Evolutionary conservation across 208 protist genomes (phyloP), one percentile per base, ranked within the genome.

Genomic region (Leptomonas seymouri): DNA sequence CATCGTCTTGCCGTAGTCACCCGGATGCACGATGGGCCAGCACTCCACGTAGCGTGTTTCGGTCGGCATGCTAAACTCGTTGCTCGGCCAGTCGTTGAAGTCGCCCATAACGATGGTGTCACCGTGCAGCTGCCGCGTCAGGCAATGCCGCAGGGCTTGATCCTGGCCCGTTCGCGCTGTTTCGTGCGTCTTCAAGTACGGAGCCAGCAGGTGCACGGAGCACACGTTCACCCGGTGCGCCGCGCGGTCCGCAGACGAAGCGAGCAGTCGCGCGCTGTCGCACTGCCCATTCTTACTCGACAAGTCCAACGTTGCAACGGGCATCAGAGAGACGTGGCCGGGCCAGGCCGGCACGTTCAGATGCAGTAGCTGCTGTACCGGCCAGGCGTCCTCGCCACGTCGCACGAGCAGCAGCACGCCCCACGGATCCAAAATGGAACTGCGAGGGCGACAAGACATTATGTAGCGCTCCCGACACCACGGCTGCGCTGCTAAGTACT

Each of bases 1-100:
- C 87, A 97, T 97, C 4, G 93, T 97, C 58, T 91, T 94, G 34
- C 90, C 93, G 25, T 85, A 71, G 55, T 92, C 63, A 14, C 58
- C 49, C 1, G 86, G 88, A 64, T 86, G 80, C 14, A 97, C 36
- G 20, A 93, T 36, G 23, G 90, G 90, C 93, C 93, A 97, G 68
- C 87, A 90, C 56, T 97, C 90, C 0, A 77, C 61, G 68, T 91
- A 95, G 21, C 80, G 77, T 57, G 88, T 85, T 48, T 91, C 85
- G 8, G 57, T 3, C 39, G 93, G 90, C 90, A 97, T 94, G 49
- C 72, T 44, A 61, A 97, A 95, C 71, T 95, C 87, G 67, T 89
- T 94, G 50, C 77, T 81, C 21, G 93, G 93, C 85, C 88, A 95
- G 80, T 95, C 90, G 69, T 97, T 97, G 82, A 97, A 97, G 76